Conservation (phyloP, 495 filamentous ascomycete species). For the Clohesyomyces aquaticus region DNA sequence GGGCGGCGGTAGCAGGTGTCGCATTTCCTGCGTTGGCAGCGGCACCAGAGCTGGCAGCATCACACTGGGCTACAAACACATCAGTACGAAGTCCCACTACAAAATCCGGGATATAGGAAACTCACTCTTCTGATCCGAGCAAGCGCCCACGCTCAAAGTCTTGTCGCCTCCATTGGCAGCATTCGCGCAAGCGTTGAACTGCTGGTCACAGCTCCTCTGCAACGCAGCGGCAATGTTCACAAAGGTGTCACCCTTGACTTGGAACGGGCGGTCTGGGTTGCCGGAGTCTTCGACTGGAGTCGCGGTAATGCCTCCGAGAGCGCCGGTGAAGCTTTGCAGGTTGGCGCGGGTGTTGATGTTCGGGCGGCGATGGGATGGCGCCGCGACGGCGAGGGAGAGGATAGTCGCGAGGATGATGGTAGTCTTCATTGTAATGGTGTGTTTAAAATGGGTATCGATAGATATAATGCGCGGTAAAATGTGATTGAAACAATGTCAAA, state of each 20-base stretch:
- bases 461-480: not conserved
- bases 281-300: conserved; percentile 35
- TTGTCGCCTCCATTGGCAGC: conserved; percentile 32
- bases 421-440: conserved; percentile 35
- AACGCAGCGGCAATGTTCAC: conserved; percentile 37
- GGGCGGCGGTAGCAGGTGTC: not conserved
- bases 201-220: conserved; percentile 39
- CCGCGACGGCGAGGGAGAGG: conserved; percentile 18
- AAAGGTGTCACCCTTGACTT: conserved; percentile 39
- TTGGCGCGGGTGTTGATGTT: conserved; percentile 12
- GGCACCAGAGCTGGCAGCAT: conserved; percentile 8
- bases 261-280: conserved; percentile 36
- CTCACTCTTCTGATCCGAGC: conserved; percentile 31
- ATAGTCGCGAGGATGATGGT: conserved; percentile 25
- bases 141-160: conserved; percentile 29
- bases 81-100: not conserved
- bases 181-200: conserved; percentile 42
- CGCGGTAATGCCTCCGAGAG: conserved; percentile 35
- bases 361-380: conserved; percentile 1
- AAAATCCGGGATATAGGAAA: not conserved
- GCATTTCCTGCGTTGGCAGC: conserved; percentile 5
- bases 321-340: conserved; percentile 39
- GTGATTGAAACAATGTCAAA: conserved; percentile 7
- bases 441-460: not conserved
- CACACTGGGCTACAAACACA: conserved; percentile 18